Conservation (phyloP, 1,284 basidiomycete genomes). For the Erythrobasidium hasegawianum region DNA sequence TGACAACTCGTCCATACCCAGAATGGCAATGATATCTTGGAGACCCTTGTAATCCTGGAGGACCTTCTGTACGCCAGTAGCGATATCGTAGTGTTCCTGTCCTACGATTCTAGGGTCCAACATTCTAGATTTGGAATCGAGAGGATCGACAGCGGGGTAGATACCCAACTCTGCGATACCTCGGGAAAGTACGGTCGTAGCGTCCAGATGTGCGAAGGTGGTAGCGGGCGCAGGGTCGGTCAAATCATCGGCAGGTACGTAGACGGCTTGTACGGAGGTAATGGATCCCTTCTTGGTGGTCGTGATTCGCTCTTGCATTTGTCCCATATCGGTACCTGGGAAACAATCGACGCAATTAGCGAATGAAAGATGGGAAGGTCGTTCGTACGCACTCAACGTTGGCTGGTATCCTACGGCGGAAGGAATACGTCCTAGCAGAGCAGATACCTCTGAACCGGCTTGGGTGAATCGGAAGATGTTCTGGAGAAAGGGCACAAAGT, state of each 20-base stretch:
- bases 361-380: no score
- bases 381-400: conserved; percentile 65
- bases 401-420: conserved; percentile 99
- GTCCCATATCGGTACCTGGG: conserved; percentile 89
- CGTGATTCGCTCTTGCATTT: conserved; percentile 94
- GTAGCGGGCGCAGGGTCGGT: conserved; percentile 99
- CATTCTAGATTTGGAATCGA: conserved; percentile 99
- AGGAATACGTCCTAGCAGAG: conserved; percentile 98
- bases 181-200: conserved; percentile 97
- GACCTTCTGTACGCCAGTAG: conserved; percentile 94
- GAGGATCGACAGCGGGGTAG: conserved; percentile 98
- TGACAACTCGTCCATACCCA: conserved; percentile 99
- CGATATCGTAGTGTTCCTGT: conserved; percentile 89
- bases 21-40: conserved; percentile 84
- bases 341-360: no score
- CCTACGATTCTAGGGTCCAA: conserved; percentile 96
- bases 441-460: conserved; percentile 99
- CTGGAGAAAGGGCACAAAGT: no score
- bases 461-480: conserved; percentile 69
- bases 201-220: conserved; percentile 99
- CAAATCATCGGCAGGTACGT: conserved; percentile 99
- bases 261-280: conserved; percentile 98
- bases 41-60: conserved; percentile 99
- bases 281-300: conserved; percentile 99
- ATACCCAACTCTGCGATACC: conserved; percentile 99